phyloP scores from a whole-genome alignment of 177 flowering plant species.

The Vitis hybrid region DNA sequence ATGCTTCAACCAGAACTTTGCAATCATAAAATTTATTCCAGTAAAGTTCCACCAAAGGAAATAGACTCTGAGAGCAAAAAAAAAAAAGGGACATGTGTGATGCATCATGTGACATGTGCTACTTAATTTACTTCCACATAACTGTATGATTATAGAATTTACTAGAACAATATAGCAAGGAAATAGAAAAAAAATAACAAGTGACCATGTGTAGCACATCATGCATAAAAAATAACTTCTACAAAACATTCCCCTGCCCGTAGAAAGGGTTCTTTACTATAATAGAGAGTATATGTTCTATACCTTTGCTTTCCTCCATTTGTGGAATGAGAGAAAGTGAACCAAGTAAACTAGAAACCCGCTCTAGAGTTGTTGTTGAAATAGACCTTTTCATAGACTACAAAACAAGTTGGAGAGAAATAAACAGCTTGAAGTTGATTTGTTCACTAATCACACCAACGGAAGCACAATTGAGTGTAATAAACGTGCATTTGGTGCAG shows the following conservation, averaged over 20 bases:
- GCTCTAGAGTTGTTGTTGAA: slow-evolving; percentile 77
- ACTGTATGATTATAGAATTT: no score
- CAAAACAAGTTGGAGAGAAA: slow-evolving; percentile 16
- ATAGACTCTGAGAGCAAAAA: no score
- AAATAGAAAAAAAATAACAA: no score
- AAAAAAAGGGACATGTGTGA: no score
- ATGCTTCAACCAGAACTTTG: no score
- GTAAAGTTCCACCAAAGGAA: no score
- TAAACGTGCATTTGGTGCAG: not conserved
- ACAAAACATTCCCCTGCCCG: not conserved
- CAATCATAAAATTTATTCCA: no score
- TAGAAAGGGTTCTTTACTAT: not conserved
- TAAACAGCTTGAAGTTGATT: slow-evolving; percentile 3
- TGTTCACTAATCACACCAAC: not conserved
- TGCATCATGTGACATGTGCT: no score
- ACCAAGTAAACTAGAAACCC: slow-evolving; percentile 67
- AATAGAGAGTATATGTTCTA: not conserved
- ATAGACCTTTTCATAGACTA: slow-evolving; percentile 75
- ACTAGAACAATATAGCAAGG: no score
- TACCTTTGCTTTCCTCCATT: slow-evolving; percentile 65
- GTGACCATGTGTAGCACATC: no score
- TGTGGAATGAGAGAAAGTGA: slow-evolving; percentile 65
- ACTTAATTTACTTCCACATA: no score
- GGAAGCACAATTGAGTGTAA: not conserved
- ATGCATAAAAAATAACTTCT: not conserved